Percentiles rank a stretch among this genome's conserved stretches.
Evolutionary conservation across 805 yeast genomes (phyloP).

Genomic region (Lachancea mirantina): DNA sequence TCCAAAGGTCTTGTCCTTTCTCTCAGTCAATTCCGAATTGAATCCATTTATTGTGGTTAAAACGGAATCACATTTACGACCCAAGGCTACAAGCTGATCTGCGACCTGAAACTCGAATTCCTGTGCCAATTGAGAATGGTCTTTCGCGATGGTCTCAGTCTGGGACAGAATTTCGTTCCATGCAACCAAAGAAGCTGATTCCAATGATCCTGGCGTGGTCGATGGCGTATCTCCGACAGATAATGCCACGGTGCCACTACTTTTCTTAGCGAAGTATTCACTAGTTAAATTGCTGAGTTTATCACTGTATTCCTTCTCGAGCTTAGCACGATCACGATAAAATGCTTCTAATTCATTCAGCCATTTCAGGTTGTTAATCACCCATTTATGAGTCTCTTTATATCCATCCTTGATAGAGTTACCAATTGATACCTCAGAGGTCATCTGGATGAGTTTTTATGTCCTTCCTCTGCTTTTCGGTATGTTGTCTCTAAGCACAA

Average conservation of each 20-base stretch:
- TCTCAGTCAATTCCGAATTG: constrained; percentile 47
- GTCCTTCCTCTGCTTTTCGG: too few species aligned
- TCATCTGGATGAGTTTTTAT: constrained; percentile 14
- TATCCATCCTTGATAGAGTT: constrained; percentile 75
- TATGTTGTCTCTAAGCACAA: too few species aligned
- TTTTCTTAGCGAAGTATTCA: constrained; percentile 69
- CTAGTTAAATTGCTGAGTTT: constrained; percentile 57
- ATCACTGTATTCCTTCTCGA: constrained; percentile 77
- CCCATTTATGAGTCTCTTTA: constrained; percentile 75
- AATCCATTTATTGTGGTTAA: constrained; percentile 50
- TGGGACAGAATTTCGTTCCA: constrained; percentile 86
- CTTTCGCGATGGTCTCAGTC: constrained; percentile 72
- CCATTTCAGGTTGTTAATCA: constrained; percentile 64
- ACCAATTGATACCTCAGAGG: constrained; percentile 41
- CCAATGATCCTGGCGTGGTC: constrained; percentile 91
- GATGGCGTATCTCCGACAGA: constrained; percentile 90
- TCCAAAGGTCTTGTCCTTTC: constrained; percentile 30
- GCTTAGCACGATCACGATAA: constrained; percentile 70
- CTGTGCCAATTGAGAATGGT: constrained; percentile 49
- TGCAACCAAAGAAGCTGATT: constrained; percentile 75
- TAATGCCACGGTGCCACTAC: constrained; percentile 55
- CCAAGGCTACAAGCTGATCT: constrained; percentile 51
- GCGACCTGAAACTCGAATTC: constrained; percentile 56
- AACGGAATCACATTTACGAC: constrained; percentile 45
- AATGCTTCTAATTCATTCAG: constrained; percentile 72